Conservation (phyloP, 1,139 yeast species). For the Kodamaea plutei region DNA sequence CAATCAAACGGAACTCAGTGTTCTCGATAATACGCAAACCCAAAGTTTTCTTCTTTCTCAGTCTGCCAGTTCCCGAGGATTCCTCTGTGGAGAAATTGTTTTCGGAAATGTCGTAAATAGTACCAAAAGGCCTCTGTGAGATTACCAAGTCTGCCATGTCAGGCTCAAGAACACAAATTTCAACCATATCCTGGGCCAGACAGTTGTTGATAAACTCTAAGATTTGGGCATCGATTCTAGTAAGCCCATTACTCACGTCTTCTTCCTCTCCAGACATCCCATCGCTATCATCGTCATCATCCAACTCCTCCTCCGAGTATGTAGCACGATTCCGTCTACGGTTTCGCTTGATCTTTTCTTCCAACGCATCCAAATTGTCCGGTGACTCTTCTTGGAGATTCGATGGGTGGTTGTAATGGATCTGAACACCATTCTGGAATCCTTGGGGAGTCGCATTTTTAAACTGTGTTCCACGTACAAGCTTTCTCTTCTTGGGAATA, state of each 20-base stretch:
- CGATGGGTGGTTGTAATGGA: not conserved
- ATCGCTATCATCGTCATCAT: constrained; percentile 36
- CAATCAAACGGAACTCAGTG: constrained; percentile 65
- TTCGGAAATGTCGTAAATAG: constrained; percentile 55
- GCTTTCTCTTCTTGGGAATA: constrained; percentile 29
- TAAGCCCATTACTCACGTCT: constrained; percentile 41
- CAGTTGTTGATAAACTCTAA: constrained; percentile 78
- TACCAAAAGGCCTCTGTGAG: constrained; percentile 60
- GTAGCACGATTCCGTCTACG: constrained; percentile 15
- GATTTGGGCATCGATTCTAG: constrained; percentile 57
- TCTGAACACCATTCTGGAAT: not conserved
- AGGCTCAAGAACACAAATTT: constrained; percentile 69
- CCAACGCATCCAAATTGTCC: constrained; percentile 40
- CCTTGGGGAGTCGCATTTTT: not conserved
- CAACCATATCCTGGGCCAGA: constrained; percentile 69
- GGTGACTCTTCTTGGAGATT: not conserved
- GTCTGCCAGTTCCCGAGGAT: constrained; percentile 21
- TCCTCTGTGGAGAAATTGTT: constrained; percentile 27
- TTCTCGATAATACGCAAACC: constrained; percentile 78
- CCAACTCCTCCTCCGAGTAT: constrained; percentile 41
- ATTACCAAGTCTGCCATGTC: constrained; percentile 63
- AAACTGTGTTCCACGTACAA: constrained; percentile 28
- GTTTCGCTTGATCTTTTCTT: constrained; percentile 36
- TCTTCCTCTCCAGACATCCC: constrained; percentile 35
- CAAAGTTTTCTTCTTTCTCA: constrained; percentile 43